These are phyloP conservation scores for Pezicula carpinea DNA, from an alignment of 2,329 filamentous ascomycete species.

Conservation along the genomic window DNA sequence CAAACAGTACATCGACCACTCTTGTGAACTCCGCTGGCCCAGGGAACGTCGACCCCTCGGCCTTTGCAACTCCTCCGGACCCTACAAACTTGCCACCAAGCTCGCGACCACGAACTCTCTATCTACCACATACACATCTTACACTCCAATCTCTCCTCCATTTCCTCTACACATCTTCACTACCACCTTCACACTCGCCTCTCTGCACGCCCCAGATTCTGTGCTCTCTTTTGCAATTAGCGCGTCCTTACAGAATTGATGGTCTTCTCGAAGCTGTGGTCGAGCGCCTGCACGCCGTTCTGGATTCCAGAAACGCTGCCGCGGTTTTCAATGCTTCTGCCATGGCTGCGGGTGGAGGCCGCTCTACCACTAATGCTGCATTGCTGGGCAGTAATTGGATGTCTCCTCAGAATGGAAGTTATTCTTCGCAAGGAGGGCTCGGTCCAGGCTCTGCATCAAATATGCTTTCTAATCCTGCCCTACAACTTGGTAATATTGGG, in stretches of 20 bases:
- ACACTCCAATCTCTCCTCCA: constrained; percentile 88
- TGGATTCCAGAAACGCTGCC: constrained; percentile 91
- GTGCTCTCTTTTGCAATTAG: constrained; percentile 89
- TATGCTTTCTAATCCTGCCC: constrained; percentile 3
- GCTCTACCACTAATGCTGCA: constrained; percentile 59
- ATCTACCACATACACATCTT: constrained; percentile 85
- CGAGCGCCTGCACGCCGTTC: constrained; percentile 79
- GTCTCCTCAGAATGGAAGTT: constrained; percentile 39
- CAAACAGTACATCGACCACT: constrained; percentile 42
- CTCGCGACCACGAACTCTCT: constrained; percentile 78
- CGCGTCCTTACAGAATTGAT: constrained; percentile 88
- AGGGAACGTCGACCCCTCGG: constrained; percentile 9
- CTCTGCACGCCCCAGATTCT: constrained; percentile 93
- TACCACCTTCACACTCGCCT: constrained; percentile 70
- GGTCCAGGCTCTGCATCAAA: constrained; percentile 10
- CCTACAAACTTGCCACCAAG: constrained; percentile 44
- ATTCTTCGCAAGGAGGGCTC: constrained; percentile 32
- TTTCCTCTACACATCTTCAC: constrained; percentile 87
- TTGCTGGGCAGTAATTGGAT: constrained; percentile 47
- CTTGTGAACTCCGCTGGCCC: constrained; percentile 29
- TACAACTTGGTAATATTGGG: constrained; percentile 14
- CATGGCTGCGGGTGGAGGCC: constrained; percentile 92
- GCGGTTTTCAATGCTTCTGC: constrained; percentile 97
- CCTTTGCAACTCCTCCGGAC: constrained; percentile 18
- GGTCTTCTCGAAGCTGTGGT: constrained; percentile 90